A percentile compares a stretch with the other conserved stretches of the same genome.
phyloP scores from a whole-genome alignment of 208 protist species.

The Leishmania mexicana region DNA sequence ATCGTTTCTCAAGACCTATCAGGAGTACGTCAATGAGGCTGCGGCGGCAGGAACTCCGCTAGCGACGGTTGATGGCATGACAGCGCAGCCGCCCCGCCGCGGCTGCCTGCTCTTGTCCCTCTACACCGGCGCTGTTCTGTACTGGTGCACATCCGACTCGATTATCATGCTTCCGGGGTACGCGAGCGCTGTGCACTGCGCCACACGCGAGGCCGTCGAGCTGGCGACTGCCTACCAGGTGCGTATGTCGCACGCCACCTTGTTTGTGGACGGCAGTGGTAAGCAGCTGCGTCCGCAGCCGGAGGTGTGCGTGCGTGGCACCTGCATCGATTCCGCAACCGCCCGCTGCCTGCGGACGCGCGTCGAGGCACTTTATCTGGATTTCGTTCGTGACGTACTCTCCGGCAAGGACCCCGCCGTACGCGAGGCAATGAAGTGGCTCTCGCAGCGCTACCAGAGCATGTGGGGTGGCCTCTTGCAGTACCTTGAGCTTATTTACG shows the following conservation, averaged over 20 bases:
- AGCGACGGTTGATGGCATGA: not conserved
- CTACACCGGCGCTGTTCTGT: slow-evolving; percentile 83
- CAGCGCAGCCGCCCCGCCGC: slow-evolving; percentile 5
- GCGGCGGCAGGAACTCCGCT: not conserved
- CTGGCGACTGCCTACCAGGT: slow-evolving; percentile 37
- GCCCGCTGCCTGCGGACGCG: slow-evolving; percentile 32
- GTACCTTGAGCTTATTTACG: slow-evolving; percentile 62
- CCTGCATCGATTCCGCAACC: slow-evolving; percentile 55
- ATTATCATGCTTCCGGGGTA: slow-evolving; percentile 63
- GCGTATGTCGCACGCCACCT: slow-evolving; percentile 23
- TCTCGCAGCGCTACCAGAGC: slow-evolving; percentile 76
- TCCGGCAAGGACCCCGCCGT: slow-evolving; percentile 40
- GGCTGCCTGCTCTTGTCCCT: slow-evolving; percentile 82
- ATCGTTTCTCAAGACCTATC: slow-evolving; percentile 28
- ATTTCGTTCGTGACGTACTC: slow-evolving; percentile 51
- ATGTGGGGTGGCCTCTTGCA: slow-evolving; percentile 69
- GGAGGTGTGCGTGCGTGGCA: slow-evolving; percentile 62
- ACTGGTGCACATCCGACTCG: slow-evolving; percentile 56
- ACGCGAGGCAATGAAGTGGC: slow-evolving; percentile 31
- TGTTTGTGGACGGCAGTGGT: slow-evolving; percentile 28
- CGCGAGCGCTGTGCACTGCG: slow-evolving; percentile 54
- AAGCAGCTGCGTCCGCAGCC: slow-evolving; percentile 15
- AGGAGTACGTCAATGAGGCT: slow-evolving; percentile 21
- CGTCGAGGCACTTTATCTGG: slow-evolving; percentile 51
- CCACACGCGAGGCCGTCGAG: slow-evolving; percentile 57